Base-by-base conservation (phyloP, 2,329 filamentous ascomycete genomes). In the Diaporthe sp. region DNA sequence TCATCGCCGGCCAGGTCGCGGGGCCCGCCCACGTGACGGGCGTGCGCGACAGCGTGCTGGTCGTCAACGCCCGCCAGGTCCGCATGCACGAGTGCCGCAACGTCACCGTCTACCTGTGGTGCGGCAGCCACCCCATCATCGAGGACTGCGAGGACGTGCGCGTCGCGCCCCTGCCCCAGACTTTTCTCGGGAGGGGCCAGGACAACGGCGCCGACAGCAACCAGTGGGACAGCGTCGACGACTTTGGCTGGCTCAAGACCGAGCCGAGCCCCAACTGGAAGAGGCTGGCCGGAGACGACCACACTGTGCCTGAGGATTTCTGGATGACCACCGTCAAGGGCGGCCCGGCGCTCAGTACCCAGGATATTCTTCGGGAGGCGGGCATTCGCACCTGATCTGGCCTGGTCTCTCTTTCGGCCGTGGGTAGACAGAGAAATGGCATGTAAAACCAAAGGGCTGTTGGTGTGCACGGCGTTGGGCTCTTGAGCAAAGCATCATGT, bases 211-310 rank as follows among this genome's bases (percentile, higher is more conserved):
- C 78, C 1, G 77, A 80, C 4, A 84, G 84, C 73, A 96, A 97
- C 81, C 90, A 93, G 79, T 99, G 95, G 94, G 90, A 96, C 78
- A 92, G 97, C 79, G 94, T 98, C 22, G 94, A 98, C 82, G 97
- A 99, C 82, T 99, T 99, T 87, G 97, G 97, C 84, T 98, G 97
- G 97, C 89, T 98, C 76, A 97, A 96, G 83, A 88, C 90, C 22
- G 94, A 94, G 73, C 91, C 91, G 39, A 98, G 94, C 80, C 97
- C 97, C 2, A 96, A 99, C 81, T 99, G 96, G 95, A 90, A 87
- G 44, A 83, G 94, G 3, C 78, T 98, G 30, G 86, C 90, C 1
- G 88, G 91, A 70, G 86, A 86, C 4, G 44, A 50, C 44, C 35
- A 39, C 25, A 55, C 25, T 17, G 84, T 96, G 17, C 78, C 84